Percentiles rank a stretch among this genome's conserved stretches.
Conservation (phyloP, 805 yeast genomes). For the Yarrowia bubula region DNA sequence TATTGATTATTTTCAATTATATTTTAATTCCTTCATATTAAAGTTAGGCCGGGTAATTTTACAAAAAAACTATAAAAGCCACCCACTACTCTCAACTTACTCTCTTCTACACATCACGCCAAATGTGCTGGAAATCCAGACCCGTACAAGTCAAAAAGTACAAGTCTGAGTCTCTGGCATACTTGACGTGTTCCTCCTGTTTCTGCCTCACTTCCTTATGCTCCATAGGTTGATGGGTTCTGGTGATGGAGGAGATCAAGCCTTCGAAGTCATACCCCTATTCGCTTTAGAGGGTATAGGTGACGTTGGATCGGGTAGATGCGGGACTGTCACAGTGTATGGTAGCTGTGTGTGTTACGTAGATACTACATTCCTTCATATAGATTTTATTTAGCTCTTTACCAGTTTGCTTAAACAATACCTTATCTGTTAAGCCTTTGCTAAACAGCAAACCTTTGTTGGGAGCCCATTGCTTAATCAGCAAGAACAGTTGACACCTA, state of each 20-base stretch:
- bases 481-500: too few relatives aligned
- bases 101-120: background rate
- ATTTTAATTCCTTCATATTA: too few relatives aligned
- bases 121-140: background rate
- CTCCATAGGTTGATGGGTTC: slow-evolving; percentile 38
- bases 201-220: slow-evolving; percentile 39
- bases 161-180: slow-evolving; percentile 7
- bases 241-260: slow-evolving; percentile 41
- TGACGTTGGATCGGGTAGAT: slow-evolving; percentile 30
- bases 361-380: slow-evolving; percentile 15
- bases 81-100: background rate
- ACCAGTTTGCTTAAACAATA: background rate
- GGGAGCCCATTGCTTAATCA: too few relatives aligned
- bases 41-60: background rate
- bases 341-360: slow-evolving; percentile 28
- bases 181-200: slow-evolving; percentile 35
- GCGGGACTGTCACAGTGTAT: slow-evolving; percentile 32
- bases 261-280: slow-evolving; percentile 27
- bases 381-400: background rate
- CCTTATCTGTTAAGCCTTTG: too few relatives aligned
- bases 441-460: too few relatives aligned
- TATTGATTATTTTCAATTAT: too few relatives aligned
- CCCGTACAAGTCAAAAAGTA: background rate
- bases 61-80: background rate
- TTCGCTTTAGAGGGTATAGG: slow-evolving; percentile 31